Conservation (phyloP, 2,329 filamentous ascomycete genomes). For the Canariomyces notabilis region DNA sequence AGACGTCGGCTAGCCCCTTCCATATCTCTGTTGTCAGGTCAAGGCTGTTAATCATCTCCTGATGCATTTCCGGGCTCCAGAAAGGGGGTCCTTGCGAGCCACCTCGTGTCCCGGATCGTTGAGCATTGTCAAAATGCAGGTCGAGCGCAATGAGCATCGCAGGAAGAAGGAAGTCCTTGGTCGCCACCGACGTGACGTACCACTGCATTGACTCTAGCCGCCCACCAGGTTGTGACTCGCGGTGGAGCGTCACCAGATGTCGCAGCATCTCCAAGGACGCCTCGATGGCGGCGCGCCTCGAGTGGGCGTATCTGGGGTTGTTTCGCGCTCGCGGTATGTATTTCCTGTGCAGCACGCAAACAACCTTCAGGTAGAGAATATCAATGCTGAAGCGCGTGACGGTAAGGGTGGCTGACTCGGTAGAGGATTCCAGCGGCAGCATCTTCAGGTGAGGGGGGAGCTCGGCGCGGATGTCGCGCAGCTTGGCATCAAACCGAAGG, state of each 20-base stretch:
- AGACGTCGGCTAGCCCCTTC: conserved; percentile 69
- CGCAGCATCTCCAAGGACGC: conserved; percentile 76
- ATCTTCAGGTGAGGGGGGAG: conserved; percentile 77
- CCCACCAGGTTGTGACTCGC: conserved; percentile 67
- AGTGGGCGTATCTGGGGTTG: conserved; percentile 78
- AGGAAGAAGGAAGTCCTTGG: conserved; percentile 79
- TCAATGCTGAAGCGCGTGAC: conserved; percentile 82
- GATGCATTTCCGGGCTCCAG: conserved; percentile 56
- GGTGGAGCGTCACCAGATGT: conserved; percentile 70
- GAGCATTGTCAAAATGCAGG: conserved; percentile 63
- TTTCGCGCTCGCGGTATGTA: conserved; percentile 74
- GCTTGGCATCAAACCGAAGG: conserved; percentile 54
- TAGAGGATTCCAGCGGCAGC: conserved; percentile 66
- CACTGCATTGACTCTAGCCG: conserved; percentile 69
- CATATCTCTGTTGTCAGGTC: conserved; percentile 73
- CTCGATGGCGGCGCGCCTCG: conserved; percentile 77
- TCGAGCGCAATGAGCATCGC: conserved; percentile 82
- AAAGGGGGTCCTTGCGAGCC: conserved; percentile 44
- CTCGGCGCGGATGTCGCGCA: conserved; percentile 58
- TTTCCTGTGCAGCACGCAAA: conserved; percentile 83
- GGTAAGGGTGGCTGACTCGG: conserved; percentile 78
- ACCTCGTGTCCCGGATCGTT: conserved; percentile 37
- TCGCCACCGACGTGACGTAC: conserved; percentile 73
- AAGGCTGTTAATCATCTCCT: conserved; percentile 71
- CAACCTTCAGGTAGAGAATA: conserved; percentile 80